A percentile compares a stretch with the other conserved stretches of the same genome.
Evolutionary conservation across 2,329 filamentous ascomycete genomes (phyloP).

Genomic region (Claviceps sp.): DNA sequence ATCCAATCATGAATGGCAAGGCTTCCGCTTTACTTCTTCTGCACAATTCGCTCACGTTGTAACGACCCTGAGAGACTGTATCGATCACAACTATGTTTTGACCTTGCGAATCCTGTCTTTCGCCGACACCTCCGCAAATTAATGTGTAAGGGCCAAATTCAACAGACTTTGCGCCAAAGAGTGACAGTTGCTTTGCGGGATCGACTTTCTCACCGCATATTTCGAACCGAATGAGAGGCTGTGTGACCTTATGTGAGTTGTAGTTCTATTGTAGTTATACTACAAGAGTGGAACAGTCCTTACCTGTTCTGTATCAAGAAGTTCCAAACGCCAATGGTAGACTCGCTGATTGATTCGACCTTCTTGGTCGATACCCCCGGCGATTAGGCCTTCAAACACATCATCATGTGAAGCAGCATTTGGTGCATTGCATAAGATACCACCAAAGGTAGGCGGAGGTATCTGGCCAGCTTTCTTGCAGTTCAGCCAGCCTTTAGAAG

Average conservation of each 20-base stretch:
- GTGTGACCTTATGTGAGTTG: background rate
- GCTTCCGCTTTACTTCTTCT: constrained; percentile 1
- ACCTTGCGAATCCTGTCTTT: constrained; percentile 14
- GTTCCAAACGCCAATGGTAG: constrained; percentile 43
- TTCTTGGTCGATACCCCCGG: constrained; percentile 56
- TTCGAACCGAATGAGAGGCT: constrained; percentile 17
- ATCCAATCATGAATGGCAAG: constrained; percentile 57
- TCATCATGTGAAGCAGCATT: constrained; percentile 12
- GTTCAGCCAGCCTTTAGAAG: constrained; percentile 30
- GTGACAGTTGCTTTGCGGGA: constrained; percentile 9
- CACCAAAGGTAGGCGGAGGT: constrained; percentile 30
- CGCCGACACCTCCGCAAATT: constrained; percentile 22
- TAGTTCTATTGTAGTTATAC: background rate
- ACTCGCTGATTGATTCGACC: constrained; percentile 49
- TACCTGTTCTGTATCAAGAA: background rate
- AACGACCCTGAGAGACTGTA: constrained; percentile 21
- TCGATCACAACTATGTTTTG: constrained; percentile 15
- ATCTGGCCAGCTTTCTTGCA: constrained; percentile 24
- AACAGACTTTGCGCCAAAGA: constrained; percentile 20
- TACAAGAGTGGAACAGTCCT: background rate
- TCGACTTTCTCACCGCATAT: background rate
- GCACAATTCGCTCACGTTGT: constrained; percentile 4
- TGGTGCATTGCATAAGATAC: constrained; percentile 21
- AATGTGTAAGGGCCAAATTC: constrained; percentile 11
- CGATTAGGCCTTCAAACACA: constrained; percentile 44